Percentiles rank a stretch among this genome's conserved stretches.
These are phyloP conservation scores for Fusarium fujikuroi DNA, from an alignment of 2,329 filamentous ascomycete genomes.

Conservation along the genomic window DNA sequence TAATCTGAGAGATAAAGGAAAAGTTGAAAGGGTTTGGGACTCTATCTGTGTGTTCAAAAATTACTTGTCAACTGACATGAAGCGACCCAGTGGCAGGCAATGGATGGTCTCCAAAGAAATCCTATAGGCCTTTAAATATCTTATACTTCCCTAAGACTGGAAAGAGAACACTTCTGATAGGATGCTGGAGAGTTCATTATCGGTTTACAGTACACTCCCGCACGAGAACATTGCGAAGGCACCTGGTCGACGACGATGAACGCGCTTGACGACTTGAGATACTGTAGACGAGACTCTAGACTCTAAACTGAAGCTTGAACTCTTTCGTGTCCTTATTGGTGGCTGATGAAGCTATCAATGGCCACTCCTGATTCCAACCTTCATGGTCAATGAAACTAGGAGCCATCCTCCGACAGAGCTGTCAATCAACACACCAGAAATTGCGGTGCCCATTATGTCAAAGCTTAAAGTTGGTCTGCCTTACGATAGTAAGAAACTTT, in stretches of 20 bases:
- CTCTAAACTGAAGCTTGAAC: neutral
- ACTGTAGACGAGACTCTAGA: neutral
- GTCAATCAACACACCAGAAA: neutral
- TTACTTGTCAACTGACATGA: no score
- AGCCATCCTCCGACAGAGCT: neutral
- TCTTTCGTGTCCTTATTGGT: neutral
- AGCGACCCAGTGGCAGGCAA: neutral
- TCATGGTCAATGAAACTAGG: neutral
- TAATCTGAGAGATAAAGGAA: neutral
- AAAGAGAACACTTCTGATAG: neutral
- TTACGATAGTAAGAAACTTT: neutral
- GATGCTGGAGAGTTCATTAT: neutral
- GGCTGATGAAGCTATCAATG: neutral
- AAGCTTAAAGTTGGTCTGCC: neutral
- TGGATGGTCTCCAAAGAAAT: neutral
- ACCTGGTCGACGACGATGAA: neutral
- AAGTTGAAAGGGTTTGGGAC: neutral
- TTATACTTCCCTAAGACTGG: neutral
- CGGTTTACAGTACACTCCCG: neutral
- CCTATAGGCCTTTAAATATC: rapidly evolving
- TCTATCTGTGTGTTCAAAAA: neutral
- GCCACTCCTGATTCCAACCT: neutral
- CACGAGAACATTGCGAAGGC: neutral
- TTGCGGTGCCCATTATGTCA: neutral
- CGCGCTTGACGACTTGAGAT: neutral